Evolutionary conservation across 495 filamentous ascomycete genomes (phyloP), one percentile per base, ranked within the genome.

Genomic region (Stereocaulon alpinum): DNA sequence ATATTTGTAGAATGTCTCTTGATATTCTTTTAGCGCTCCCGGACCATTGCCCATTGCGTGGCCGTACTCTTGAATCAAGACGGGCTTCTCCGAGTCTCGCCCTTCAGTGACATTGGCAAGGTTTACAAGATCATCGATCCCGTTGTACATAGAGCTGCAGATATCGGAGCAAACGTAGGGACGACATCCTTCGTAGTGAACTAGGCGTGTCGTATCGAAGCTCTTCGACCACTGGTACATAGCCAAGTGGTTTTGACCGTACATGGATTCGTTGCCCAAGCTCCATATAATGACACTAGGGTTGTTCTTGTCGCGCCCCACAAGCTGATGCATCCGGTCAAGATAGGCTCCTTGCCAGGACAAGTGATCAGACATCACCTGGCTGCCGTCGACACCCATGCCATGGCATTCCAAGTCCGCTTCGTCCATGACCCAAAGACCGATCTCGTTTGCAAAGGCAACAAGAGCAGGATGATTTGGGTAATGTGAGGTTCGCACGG

Each of bases 21-120:
- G 73, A 60, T 88, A 88, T 60, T 86, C 85, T 65, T 83, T 74
- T 6, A 87, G 72, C 22, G 74, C 77, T 2, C 85, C 85, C 0
- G 86, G 86, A 0, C 84, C 86, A 59, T 87, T 89, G 3, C 86
- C 86, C 85, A 88, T 87, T 0, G 86, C 81, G 61, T 87, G 84
- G 2, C 73, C 79, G 59, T 83, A 89, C 64, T 88, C 85, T 62
- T 84, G 87, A 7, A 88, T 70, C 15, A 89, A 70, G 3, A 87
- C 69, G 0, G 83, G 84, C 61, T 79, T 80, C 32, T 71, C 67
- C 34, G 75, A 80, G 34, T 67, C 67, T 10, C 76, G 75, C 10
- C 72, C 69, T 7, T 74, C 69, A 1, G 67, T 69, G 10, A 70
- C 59, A 29, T 37, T 27, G 18, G 75, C 76, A 41, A 64, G 32